Evolutionary conservation across 768 basidiomycete genomes (phyloP), one percentile per base, ranked within the genome.

Genomic region (Amanita muscaria): DNA sequence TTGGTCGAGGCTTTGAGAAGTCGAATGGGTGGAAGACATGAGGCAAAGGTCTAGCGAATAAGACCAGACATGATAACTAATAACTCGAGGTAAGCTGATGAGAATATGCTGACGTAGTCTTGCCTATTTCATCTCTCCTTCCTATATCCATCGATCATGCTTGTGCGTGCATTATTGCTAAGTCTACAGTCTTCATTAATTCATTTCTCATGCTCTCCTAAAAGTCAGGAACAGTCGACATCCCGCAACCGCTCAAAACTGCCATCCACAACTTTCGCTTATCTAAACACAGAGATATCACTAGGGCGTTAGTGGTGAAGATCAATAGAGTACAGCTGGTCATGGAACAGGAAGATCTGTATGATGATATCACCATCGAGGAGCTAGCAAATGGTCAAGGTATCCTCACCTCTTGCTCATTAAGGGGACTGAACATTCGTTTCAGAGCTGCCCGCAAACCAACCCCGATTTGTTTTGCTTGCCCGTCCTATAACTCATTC

Each of bases 311-410:
- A 43, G 67, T 90, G 53, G 80, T 93, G 63, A 93, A 92, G 77
- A 88, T 93, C 65, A 83, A 92, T 73, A 92, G 88, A 69, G 62
- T 70, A 31, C 70, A 80, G 54, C 73, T 93, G 47, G 57, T 79
- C 51, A 84, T 96, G 83, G 83, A 85, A 58, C 82, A 88, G 55
- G 84, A 80, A 24, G 87, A 90, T 44, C 78, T 82, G 57, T 81
- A 87, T 51, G 80, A 84, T 56, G 65, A 77, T 48, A 81, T 88
- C 48, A 73, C 72, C 44, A 77, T 91, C 46, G 84, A 86, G 53
- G 88, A 93, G 12, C 77, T 97, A 29, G 86, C 77, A n/a, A 83
- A 91, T 65, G 91, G 91, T 88, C 51, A 47, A 49, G n/a, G 29
- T n/a, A 36, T 7, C 14, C 29, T 32, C 12, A 29, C 21, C 21